These are phyloP conservation scores for Aquilaria malaccensis DNA, from an alignment of 345 rosid genomes.

Conservation along the genomic window DNA sequence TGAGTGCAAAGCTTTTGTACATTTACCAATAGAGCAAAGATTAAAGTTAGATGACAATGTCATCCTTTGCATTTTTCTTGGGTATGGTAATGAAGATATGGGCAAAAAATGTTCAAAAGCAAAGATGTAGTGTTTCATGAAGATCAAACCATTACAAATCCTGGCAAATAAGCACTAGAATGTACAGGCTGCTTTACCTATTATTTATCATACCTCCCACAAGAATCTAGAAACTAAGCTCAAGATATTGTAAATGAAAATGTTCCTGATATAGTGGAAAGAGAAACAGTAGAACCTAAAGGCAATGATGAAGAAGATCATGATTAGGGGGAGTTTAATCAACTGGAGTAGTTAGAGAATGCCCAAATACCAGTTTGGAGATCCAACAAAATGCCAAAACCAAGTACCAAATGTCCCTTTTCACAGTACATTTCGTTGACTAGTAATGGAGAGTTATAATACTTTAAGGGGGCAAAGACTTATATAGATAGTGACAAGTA, in stretches of 20 bases:
- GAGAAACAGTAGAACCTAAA: no score
- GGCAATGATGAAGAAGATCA: not conserved
- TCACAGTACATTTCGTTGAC: not conserved
- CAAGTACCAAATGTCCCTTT: not conserved
- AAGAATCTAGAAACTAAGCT: no score
- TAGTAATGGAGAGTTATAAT: not conserved
- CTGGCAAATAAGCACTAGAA: no score
- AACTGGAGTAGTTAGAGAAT: not conserved
- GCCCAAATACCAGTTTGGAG: not conserved
- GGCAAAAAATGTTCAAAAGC: no score
- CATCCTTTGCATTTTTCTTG: not conserved
- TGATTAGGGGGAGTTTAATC: no score
- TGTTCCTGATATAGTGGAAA: no score
- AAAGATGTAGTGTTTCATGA: no score
- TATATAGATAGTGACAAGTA: not conserved
- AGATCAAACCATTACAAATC: no score
- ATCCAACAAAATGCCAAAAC: not conserved
- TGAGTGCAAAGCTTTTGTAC: not conserved
- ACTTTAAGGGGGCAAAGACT: not conserved
- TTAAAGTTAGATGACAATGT: no score
- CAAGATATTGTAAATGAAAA: no score
- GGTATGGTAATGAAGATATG: not conserved
- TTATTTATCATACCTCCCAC: no score
- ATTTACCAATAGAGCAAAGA: not conserved
- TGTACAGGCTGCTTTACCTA: no score